These are phyloP conservation scores for Scolecobasidium constrictum DNA, from an alignment of 2,329 filamentous ascomycete genomes.

Conservation along the genomic window DNA sequence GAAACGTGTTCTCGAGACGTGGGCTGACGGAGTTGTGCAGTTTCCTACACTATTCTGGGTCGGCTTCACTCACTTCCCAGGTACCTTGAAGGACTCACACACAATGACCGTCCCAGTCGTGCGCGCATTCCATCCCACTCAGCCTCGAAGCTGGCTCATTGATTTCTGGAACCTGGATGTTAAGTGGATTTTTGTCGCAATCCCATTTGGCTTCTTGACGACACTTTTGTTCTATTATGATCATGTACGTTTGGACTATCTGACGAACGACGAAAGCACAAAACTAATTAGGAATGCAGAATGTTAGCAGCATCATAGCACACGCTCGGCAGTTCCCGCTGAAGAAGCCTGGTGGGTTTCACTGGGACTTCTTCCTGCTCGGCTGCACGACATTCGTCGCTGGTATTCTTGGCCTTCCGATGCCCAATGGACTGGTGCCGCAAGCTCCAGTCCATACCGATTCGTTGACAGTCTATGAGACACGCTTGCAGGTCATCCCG, in stretches of 20 bases:
- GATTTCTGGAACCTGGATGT: constrained; percentile 68
- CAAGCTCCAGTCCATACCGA: constrained; percentile 50
- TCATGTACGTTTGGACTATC: constrained; percentile 46
- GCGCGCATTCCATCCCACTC: constrained; percentile 68
- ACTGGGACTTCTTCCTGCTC: constrained; percentile 49
- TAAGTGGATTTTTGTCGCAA: constrained; percentile 65
- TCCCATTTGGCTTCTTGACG: constrained; percentile 75
- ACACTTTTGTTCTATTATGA: constrained; percentile 86
- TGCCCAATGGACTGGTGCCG: constrained; percentile 48
- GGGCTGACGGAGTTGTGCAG: too few species aligned
- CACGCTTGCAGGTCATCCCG: too few species aligned
- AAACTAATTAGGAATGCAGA: constrained; percentile 5
- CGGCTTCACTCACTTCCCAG: too few species aligned
- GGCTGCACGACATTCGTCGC: constrained; percentile 44
- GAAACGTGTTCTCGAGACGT: too few species aligned
- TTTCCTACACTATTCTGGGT: too few species aligned
- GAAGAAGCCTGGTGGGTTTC: constrained; percentile 47
- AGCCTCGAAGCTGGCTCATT: constrained; percentile 63
- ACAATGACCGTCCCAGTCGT: constrained; percentile 65
- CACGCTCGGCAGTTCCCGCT: constrained; percentile 46
- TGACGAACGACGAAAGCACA: background rate
- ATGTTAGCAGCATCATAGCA: constrained; percentile 42
- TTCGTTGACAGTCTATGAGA: constrained; percentile 32
- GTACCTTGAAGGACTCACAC: constrained; percentile 60
- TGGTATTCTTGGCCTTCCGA: constrained; percentile 43